Evolutionary conservation across 2,329 filamentous ascomycete species (phyloP).

Genomic region (Plectosphaerella sp.): DNA sequence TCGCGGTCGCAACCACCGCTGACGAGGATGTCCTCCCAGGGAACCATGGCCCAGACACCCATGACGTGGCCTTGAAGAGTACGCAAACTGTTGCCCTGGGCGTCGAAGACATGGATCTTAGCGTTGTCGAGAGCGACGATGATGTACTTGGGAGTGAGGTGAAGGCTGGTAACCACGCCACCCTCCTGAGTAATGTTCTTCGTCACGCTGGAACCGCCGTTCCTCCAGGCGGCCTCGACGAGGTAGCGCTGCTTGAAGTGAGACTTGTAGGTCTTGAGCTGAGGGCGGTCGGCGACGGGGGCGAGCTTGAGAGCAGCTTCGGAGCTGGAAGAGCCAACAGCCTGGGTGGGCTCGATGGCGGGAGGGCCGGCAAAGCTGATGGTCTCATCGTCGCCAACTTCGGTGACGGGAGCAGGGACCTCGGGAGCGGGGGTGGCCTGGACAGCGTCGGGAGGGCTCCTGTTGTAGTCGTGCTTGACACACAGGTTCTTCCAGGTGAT

Average conservation of each 20-base stretch:
- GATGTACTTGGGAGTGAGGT: conserved; percentile 93
- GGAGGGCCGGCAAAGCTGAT: conserved; percentile 42
- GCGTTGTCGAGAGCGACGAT: conserved; percentile 97
- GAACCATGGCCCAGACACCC: conserved; percentile 99
- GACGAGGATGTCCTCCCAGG: conserved; percentile 91
- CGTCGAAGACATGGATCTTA: conserved; percentile 97
- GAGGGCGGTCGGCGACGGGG: conserved; percentile 44
- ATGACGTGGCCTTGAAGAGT: conserved; percentile 94
- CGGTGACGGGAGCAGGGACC: conserved; percentile 16
- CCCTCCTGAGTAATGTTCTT: conserved; percentile 94
- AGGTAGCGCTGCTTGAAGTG: conserved; percentile 98
- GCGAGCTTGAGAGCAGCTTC: conserved; percentile 38
- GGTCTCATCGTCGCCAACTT: conserved; percentile 4
- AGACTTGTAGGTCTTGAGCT: conserved; percentile 81
- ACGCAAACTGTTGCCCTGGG: conserved; percentile 80
- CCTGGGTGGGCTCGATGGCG: conserved; percentile 25
- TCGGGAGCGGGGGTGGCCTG: conserved; percentile 18
- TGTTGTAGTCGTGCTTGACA: conserved; percentile 86
- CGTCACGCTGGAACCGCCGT: conserved; percentile 77
- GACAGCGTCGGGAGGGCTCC: conserved; percentile 47
- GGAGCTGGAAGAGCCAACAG: conserved; percentile 46
- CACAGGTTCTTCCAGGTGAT: conserved; percentile 98
- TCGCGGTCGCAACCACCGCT: conserved; percentile 96
- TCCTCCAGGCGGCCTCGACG: conserved; percentile 95
- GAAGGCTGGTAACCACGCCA: conserved; percentile 91